A percentile compares a stretch with the other conserved stretches of the same genome.
phyloP scores from a whole-genome alignment of 805 yeast species.

The Candida argentea region DNA sequence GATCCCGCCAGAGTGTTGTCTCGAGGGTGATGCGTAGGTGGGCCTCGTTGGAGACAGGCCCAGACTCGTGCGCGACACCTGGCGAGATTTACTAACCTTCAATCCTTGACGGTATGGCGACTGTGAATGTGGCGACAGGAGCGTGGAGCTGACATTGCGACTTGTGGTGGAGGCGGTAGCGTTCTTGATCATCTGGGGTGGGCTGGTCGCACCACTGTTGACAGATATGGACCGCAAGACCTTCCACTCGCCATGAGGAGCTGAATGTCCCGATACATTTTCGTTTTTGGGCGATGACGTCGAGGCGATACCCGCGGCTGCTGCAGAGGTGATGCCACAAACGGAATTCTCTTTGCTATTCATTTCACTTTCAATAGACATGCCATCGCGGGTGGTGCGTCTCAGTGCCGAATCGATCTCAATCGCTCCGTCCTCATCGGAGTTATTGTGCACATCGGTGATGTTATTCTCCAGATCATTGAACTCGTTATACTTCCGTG shows the following conservation, averaged over 20 bases:
- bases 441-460: constrained; percentile 31
- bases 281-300: constrained; percentile 15
- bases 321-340: too few relatives aligned
- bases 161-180: constrained; percentile 41
- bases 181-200: constrained; percentile 30
- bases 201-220: constrained; percentile 21
- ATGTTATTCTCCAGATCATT: constrained; percentile 14
- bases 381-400: too few relatives aligned
- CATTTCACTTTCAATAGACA: too few relatives aligned
- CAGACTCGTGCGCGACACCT: too few relatives aligned
- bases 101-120: too few relatives aligned
- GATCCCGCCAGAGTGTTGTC: too few relatives aligned
- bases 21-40: too few relatives aligned
- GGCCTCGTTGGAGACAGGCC: too few relatives aligned
- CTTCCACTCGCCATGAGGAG: constrained; percentile 23
- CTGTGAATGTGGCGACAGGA: constrained; percentile 24
- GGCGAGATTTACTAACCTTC: too few relatives aligned
- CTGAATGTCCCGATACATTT: too few relatives aligned
- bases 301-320: too few relatives aligned
- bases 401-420: constrained; percentile 10
- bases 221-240: constrained; percentile 29
- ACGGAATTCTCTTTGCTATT: too few relatives aligned
- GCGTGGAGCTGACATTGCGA: constrained; percentile 33
- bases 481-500: constrained; percentile 53
- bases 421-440: constrained; percentile 30